These are phyloP conservation scores for Buxus sempervirens DNA, from an alignment of 164 flowering plant species.

Conservation along the genomic window DNA sequence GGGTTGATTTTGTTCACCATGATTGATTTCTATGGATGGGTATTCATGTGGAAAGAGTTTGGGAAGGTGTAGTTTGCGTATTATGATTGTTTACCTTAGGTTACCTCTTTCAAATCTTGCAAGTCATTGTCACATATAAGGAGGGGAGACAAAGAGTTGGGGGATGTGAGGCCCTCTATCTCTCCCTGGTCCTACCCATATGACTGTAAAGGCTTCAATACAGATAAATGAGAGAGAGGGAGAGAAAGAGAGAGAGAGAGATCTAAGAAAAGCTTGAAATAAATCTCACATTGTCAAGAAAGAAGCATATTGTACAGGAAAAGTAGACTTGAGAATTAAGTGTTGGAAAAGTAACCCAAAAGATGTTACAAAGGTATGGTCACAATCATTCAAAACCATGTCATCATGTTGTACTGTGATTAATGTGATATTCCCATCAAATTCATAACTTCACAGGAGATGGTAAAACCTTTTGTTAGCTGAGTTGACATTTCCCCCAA, in stretches of 20 bases:
- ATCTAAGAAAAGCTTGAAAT: neutral
- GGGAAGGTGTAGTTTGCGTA: too few species aligned
- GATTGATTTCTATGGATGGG: too few species aligned
- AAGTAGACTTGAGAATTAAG: constrained; percentile 4
- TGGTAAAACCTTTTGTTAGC: neutral
- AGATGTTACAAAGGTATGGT: constrained; percentile 12
- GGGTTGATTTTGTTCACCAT: too few species aligned
- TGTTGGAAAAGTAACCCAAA: constrained; percentile 12
- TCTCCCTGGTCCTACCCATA: constrained; percentile 1
- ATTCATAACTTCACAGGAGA: neutral
- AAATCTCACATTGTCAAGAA: constrained; percentile 13
- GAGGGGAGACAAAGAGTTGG: constrained; percentile 3
- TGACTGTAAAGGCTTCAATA: neutral
- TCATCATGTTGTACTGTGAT: constrained; percentile 10
- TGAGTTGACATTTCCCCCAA: neutral
- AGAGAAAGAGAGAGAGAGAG: neutral
- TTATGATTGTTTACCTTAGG: too few species aligned
- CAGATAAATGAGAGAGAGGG: neutral
- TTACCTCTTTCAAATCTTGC: neutral
- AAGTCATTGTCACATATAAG: neutral
- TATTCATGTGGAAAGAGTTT: too few species aligned
- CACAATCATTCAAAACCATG: constrained; percentile 14
- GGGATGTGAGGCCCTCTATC: constrained; percentile 1
- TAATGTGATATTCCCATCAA: constrained; percentile 9
- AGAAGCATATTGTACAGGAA: constrained; percentile 9